Evolutionary conservation across 805 yeast species (phyloP).

Genomic region (Starmerella stigmatis): DNA sequence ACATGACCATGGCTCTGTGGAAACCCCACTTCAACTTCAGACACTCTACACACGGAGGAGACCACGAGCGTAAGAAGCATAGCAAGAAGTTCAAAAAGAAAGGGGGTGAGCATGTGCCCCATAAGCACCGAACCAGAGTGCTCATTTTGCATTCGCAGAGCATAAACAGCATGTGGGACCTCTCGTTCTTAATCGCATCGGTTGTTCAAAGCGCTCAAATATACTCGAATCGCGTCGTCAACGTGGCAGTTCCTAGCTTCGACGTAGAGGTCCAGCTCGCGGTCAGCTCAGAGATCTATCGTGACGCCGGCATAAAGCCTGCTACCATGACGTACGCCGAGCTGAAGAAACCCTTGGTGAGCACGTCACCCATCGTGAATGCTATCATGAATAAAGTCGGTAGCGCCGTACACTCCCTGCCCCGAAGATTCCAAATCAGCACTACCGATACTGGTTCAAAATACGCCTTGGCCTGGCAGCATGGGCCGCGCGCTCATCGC

Average conservation of each 20-base stretch:
- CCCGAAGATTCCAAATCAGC: not conserved
- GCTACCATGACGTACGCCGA: conserved; percentile 14
- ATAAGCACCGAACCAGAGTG: too few relatives aligned
- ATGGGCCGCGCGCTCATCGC: not conserved
- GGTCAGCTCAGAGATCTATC: not conserved
- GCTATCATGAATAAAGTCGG: not conserved
- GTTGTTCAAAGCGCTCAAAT: conserved; percentile 8
- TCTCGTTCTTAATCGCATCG: conserved; percentile 12
- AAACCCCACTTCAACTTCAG: conserved; percentile 7
- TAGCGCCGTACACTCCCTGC: not conserved
- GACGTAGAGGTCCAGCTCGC: not conserved
- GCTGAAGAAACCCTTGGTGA: conserved; percentile 11
- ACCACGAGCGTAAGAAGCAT: conserved; percentile 1
- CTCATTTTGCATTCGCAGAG: conserved; percentile 16
- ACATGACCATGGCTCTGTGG: conserved; percentile 56
- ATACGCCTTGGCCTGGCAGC: conserved; percentile 16
- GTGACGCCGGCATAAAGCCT: not conserved
- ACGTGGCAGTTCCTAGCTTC: conserved; percentile 6
- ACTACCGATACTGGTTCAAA: not conserved
- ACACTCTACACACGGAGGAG: not conserved
- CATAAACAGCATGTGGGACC: conserved; percentile 11
- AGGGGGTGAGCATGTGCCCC: too few relatives aligned
- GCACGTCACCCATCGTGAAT: conserved; percentile 11
- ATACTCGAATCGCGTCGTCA: conserved; percentile 9
- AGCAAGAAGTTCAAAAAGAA: too few relatives aligned